Conservation (phyloP, 768 basidiomycete genomes). For the Tylopilus plumbeoviolaceoides region DNA sequence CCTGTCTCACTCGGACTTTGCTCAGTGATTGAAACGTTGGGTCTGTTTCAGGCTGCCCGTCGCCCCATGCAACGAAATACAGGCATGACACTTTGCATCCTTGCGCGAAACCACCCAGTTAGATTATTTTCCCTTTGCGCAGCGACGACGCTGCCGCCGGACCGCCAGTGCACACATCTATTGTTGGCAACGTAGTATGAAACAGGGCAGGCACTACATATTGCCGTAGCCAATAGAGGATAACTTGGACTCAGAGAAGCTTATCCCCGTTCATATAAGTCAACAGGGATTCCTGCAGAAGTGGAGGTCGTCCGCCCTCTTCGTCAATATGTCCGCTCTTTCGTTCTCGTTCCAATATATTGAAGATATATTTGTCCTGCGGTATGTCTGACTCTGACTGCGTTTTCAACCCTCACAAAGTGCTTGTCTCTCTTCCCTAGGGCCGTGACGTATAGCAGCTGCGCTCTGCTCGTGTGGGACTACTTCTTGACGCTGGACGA, state of each 20-base stretch:
- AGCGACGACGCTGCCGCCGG: background rate
- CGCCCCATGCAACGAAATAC: background rate
- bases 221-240: background rate
- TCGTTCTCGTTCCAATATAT: background rate
- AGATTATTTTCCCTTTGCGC: background rate
- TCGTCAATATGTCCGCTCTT: background rate
- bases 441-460: background rate
- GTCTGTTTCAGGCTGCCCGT: background rate
- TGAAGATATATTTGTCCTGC: background rate
- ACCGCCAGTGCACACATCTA: background rate
- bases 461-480: slow-evolving; percentile 3
- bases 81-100: background rate
- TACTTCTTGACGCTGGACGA: slow-evolving; percentile 7
- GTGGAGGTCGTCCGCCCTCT: background rate
- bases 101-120: background rate
- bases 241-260: too few species aligned
- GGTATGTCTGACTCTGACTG: background rate
- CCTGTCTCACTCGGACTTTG: too few species aligned
- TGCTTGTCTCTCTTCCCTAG: background rate
- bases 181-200: background rate
- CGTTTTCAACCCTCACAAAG: background rate
- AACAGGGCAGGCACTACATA: background rate
- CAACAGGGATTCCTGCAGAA: background rate
- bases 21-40: background rate
- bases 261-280: too few species aligned